Evolutionary conservation across 2,329 filamentous ascomycete genomes (phyloP), one percentile per base, ranked within the genome.

Genomic region (Aspergillus ruber): DNA sequence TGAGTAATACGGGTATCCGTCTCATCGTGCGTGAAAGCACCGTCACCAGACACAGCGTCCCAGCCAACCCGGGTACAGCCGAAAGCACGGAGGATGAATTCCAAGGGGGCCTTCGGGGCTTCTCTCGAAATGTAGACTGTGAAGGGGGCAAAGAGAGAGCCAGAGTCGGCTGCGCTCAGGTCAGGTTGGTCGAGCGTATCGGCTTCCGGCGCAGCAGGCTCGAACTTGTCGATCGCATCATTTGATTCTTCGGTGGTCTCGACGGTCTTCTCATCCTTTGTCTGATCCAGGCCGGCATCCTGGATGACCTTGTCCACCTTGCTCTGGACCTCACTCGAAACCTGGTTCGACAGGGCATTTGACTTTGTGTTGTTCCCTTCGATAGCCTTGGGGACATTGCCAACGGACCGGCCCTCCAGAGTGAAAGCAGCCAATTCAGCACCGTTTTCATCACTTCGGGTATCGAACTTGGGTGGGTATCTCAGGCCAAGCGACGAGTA

Each of bases 41-140:
- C 93, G 52, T 90, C 90, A 45, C 93, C 93, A 17, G 95, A 79
- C 18, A 95, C 85, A 27, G 83, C 79, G 63, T 97, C 91, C 93
- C 93, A 98, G 38, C 90, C 93, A 57, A 98, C 85, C 40, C 91
- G 83, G 75, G 91, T 95, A 76, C 91, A 97, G 54, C 93, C 93
- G 63, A 97, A 98, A 3, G 91, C 82, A 63, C 90, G 86, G 45
- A 98, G 80, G 46, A 98, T 81, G 65, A 98, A 95, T 68, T 98
- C 93, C 18, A 98, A 76, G 2, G 93, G 83, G 55, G 90, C 86
- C 55, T 90, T 82, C 12, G 93, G 93, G 3, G 91, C 90, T 73
- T 98, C 93, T 60, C 93, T 86, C 33, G 91, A 95, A 39, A 98
- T 80, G 73, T 85, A 98, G 73, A 98, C 84, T 27, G 90, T 95